Percentiles rank a stretch among this genome's conserved stretches.
Conservation (phyloP, 2,329 filamentous ascomycete genomes). For the Domatiomyces catenatus region DNA sequence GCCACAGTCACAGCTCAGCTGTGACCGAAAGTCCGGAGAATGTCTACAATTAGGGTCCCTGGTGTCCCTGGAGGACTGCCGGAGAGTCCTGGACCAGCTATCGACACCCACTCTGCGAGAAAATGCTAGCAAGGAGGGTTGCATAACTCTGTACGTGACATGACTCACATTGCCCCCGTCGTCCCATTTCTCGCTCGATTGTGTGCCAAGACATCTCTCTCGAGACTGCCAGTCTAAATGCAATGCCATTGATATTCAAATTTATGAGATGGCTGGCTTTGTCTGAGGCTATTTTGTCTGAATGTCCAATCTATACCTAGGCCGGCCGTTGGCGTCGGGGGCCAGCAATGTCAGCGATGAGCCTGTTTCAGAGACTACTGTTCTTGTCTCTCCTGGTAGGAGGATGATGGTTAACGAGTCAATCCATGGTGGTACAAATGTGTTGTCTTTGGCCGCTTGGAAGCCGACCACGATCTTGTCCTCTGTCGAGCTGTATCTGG, state of each 20-base stretch:
- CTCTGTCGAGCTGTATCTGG: constrained; percentile 31
- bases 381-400: constrained; percentile 34
- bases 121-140: too few species aligned
- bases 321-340: background rate
- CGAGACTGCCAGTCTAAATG: background rate
- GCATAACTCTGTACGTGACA: too few species aligned
- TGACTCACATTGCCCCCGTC: too few species aligned
- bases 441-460: constrained; percentile 24
- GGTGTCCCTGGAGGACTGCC: too few species aligned
- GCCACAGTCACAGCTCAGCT: too few species aligned
- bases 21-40: too few species aligned
- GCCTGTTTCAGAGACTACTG: constrained; percentile 23
- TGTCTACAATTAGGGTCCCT: too few species aligned
- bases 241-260: background rate
- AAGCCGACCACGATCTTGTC: constrained; percentile 32
- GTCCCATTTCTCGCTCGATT: too few species aligned
- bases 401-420: constrained; percentile 34
- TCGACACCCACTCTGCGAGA: too few species aligned
- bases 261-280: background rate
- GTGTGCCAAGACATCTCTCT: background rate
- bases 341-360: constrained; percentile 11
- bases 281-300: background rate
- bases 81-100: too few species aligned
- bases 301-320: background rate
- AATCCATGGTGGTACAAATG: constrained; percentile 36